Percentiles rank a stretch among this genome's conserved stretches.
Evolutionary conservation across 202 grass and related monocot genomes (phyloP).

Genomic region (Bolboschoenoplectus hybrid): DNA sequence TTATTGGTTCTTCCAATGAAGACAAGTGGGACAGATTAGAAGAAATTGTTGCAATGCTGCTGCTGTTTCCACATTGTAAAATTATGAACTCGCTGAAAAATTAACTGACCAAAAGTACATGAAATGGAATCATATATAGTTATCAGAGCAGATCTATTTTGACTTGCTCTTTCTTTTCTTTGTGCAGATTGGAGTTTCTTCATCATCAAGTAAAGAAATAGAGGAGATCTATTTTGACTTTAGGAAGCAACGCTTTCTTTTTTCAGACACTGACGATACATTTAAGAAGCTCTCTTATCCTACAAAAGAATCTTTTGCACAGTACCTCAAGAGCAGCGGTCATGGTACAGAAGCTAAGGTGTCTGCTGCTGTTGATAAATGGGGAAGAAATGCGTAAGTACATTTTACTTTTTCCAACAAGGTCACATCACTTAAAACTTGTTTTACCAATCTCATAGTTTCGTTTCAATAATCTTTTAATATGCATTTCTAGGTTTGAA

Average conservation of each 20-base stretch:
- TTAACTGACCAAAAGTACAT: neutral
- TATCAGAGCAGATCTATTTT: neutral
- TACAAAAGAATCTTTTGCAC: conserved; percentile 69
- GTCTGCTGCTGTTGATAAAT: conserved; percentile 70
- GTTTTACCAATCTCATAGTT: neutral
- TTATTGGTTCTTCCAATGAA: neutral
- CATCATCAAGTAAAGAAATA: conserved; percentile 53
- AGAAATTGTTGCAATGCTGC: conserved; percentile 10
- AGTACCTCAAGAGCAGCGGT: conserved; percentile 78
- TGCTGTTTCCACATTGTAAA: neutral
- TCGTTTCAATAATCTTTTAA: conserved; percentile 7
- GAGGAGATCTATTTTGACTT: conserved; percentile 98
- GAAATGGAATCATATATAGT: neutral
- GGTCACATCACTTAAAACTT: conserved; percentile 3
- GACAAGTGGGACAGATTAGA: neutral
- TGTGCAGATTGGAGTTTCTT: conserved; percentile 49
- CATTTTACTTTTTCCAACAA: conserved; percentile 33
- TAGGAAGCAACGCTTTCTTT: conserved; percentile 95
- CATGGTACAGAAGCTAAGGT: conserved; percentile 95
- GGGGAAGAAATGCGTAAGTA: conserved; percentile 97
- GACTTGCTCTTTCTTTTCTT: neutral
- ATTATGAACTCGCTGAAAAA: neutral
- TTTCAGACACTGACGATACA: conserved; percentile 63
- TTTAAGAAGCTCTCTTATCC: conserved; percentile 90
- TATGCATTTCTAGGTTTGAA: conserved; percentile 71